Conservation (phyloP, 2,329 filamentous ascomycete genomes). For the Penicillium occitanis region DNA sequence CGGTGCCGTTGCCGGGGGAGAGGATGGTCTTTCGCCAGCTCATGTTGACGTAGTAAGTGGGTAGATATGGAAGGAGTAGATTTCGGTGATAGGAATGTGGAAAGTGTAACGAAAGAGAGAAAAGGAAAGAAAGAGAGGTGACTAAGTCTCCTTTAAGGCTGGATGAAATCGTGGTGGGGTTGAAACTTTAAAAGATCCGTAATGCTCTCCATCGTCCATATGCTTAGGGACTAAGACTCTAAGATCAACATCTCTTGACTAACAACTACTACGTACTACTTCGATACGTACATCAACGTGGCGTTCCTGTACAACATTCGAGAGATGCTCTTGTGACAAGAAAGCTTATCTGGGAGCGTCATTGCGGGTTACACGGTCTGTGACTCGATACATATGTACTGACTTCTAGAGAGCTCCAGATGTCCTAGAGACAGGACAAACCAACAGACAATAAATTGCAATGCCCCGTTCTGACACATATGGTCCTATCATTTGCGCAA, state of each 20-base stretch:
- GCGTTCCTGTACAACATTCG: neutral
- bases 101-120: neutral
- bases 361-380: neutral
- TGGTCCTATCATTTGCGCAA: constrained; percentile 1
- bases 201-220: neutral
- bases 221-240: neutral
- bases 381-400: neutral
- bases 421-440: neutral
- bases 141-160: constrained; percentile 11
- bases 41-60: constrained; percentile 49
- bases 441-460: neutral
- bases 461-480: neutral
- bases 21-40: constrained; percentile 63
- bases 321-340: neutral
- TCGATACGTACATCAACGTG: neutral
- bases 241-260: neutral
- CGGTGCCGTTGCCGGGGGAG: constrained; percentile 59
- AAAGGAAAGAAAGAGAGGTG: neutral
- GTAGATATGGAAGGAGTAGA: neutral
- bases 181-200: constrained; percentile 9
- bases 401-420: neutral
- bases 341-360: neutral
- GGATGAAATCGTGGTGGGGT: constrained; percentile 11
- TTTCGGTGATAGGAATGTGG: neutral
- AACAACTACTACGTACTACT: neutral